phyloP scores from a whole-genome alignment of 176 grass and related monocot genomes.

The maize (Zea mays) region DNA sequence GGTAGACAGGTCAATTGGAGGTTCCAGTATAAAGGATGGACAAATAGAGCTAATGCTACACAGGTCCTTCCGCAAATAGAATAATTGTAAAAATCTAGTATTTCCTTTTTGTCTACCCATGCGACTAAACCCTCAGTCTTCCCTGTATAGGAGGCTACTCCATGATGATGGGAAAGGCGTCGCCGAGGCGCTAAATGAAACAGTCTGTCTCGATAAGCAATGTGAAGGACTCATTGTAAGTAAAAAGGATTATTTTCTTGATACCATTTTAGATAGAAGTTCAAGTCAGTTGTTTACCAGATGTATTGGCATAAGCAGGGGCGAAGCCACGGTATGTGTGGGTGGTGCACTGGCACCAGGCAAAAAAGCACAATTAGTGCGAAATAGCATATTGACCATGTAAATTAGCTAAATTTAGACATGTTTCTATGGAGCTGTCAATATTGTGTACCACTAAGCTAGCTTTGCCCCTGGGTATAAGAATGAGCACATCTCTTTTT shows the following conservation, averaged over 20 bases:
- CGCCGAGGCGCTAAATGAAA: conserved; percentile 82
- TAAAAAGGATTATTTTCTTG: conserved; percentile 26
- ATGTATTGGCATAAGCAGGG: conserved; percentile 27
- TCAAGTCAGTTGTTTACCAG: conserved; percentile 22
- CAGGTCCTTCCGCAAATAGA: conserved; percentile 48
- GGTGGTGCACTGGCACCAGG: too few relatives aligned
- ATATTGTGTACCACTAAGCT: too few relatives aligned
- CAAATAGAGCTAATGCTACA: conserved; percentile 96
- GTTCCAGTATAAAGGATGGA: conserved; percentile 86
- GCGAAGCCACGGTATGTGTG: too few relatives aligned
- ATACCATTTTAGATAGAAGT: conserved; percentile 4
- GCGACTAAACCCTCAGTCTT: conserved; percentile 24
- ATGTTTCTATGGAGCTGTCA: too few relatives aligned
- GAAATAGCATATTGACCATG: too few relatives aligned
- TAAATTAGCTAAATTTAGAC: too few relatives aligned
- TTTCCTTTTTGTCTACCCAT: background rate
- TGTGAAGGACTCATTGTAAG: conserved; percentile 90
- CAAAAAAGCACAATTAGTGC: too few relatives aligned
- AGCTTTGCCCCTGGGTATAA: too few relatives aligned
- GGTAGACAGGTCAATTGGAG: conserved; percentile 86
- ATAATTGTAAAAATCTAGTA: conserved; percentile 5
- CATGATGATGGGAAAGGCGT: conserved; percentile 85
- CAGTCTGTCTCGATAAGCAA: conserved; percentile 58
- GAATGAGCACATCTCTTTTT: background rate
- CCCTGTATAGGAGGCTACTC: conserved; percentile 71